phyloP scores from a whole-genome alignment of 352 stramenopile genomes.

The Halophytophthora polymorphica region DNA sequence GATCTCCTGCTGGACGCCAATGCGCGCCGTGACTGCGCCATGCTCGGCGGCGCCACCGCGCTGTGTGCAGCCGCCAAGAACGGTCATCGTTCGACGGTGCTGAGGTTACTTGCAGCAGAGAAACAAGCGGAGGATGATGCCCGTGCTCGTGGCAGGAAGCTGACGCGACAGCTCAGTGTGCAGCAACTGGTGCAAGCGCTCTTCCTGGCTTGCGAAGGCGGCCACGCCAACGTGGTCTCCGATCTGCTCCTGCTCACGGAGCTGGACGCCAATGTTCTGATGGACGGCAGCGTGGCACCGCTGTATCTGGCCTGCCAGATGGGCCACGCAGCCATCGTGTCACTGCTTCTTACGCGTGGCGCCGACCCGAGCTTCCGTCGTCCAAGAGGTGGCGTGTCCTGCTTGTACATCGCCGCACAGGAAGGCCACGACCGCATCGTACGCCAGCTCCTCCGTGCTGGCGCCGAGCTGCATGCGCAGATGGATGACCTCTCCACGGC shows the following conservation, averaged over 20 bases:
- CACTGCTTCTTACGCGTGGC: constrained; percentile 49
- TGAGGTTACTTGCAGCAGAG: constrained; percentile 46
- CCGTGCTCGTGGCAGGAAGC: constrained; percentile 3
- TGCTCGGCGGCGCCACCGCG: constrained; percentile 56
- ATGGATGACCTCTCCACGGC: constrained; percentile 82
- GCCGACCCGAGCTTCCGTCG: constrained; percentile 68
- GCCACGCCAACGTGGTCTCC: constrained; percentile 56
- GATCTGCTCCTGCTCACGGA: constrained; percentile 58
- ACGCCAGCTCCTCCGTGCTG: constrained; percentile 37
- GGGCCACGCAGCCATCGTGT: constrained; percentile 62
- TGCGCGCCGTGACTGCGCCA: constrained; percentile 35
- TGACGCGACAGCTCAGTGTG: constrained; percentile 5
- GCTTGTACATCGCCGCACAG: constrained; percentile 77
- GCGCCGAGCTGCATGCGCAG: constrained; percentile 54
- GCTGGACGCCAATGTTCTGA: constrained; percentile 65
- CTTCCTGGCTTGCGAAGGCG: constrained; percentile 77
- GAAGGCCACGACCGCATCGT: constrained; percentile 73
- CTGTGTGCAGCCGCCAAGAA: constrained; percentile 80
- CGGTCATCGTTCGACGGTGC: constrained; percentile 51
- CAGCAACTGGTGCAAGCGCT: constrained; percentile 55
- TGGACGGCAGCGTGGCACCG: constrained; percentile 76
- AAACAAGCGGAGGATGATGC: constrained; percentile 16
- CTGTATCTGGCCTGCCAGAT: constrained; percentile 86
- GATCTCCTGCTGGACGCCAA: constrained; percentile 50
- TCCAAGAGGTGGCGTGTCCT: constrained; percentile 59